Conservation (phyloP, 2,329 filamentous ascomycete genomes). For the Fusarium devonianum region DNA sequence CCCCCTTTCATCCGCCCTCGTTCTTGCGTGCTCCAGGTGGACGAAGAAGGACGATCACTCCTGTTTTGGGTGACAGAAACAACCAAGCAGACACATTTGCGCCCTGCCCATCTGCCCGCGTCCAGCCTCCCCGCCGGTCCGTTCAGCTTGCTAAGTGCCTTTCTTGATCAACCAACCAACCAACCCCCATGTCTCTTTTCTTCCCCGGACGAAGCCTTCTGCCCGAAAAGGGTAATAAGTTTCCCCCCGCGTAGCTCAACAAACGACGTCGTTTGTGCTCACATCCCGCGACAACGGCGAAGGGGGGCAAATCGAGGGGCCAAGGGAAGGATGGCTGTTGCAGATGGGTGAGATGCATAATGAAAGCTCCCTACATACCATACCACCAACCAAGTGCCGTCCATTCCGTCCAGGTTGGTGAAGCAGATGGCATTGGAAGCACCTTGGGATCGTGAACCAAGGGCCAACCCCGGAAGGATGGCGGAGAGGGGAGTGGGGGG, state of each 20-base stretch:
- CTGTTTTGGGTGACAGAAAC: no score
- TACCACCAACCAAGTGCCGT: conserved; percentile 9
- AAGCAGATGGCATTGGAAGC: background rate
- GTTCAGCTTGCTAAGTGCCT: no score
- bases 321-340: conserved; percentile 7
- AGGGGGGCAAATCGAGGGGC: no score
- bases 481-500: no score
- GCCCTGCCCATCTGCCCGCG: no score
- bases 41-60: no score
- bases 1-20: no score
- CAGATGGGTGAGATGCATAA: background rate
- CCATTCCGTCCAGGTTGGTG: background rate
- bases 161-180: no score
- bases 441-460: no score
- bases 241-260: conserved; percentile 26
- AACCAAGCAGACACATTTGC: no score
- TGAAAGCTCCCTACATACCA: background rate
- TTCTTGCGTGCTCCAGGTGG: no score
- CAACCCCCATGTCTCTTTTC: conserved; percentile 20
- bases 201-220: conserved; percentile 18
- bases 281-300: conserved; percentile 36
- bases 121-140: conserved; percentile 33
- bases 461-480: no score
- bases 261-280: conserved; percentile 15
- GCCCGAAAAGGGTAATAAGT: conserved; percentile 30